Evolutionary conservation across 257 asterid species (phyloP).

Genomic region (Apocynum venetum): DNA sequence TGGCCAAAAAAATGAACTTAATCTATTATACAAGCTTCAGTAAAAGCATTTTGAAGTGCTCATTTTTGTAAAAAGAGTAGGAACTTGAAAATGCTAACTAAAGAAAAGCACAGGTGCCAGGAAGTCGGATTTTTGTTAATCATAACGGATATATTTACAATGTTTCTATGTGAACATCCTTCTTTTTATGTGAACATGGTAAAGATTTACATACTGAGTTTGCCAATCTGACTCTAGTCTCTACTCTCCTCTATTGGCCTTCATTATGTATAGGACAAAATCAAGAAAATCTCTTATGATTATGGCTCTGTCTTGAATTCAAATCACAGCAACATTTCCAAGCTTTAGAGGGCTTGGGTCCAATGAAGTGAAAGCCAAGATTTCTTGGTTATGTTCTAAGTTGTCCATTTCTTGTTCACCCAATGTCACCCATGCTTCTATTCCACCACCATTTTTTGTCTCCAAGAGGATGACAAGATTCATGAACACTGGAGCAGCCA

Average conservation of each 20-base stretch:
- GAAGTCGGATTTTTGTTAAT: too few species aligned
- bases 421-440: conserved; percentile 90
- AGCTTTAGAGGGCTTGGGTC: conserved; percentile 51
- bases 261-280: too few species aligned
- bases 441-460: conserved; percentile 47
- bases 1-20: too few species aligned
- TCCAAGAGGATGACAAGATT: conserved; percentile 56
- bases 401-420: conserved; percentile 55
- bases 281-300: neutral
- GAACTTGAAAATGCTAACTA: too few species aligned
- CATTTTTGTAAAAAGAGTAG: too few species aligned
- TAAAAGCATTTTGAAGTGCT: too few species aligned
- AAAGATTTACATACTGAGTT: neutral
- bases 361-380: conserved; percentile 29
- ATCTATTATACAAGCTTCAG: too few species aligned
- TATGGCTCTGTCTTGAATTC: neutral
- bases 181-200: neutral
- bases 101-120: too few species aligned
- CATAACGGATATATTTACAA: too few species aligned
- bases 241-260: neutral
- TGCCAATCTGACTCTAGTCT: neutral
- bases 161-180: too few species aligned
- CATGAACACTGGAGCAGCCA: conserved; percentile 48
- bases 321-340: neutral
- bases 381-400: conserved; percentile 38